Evolutionary conservation across 176 grass and related monocot genomes (phyloP), one percentile per base, ranked within the genome.

Genomic region (Oryza longistaminata): DNA sequence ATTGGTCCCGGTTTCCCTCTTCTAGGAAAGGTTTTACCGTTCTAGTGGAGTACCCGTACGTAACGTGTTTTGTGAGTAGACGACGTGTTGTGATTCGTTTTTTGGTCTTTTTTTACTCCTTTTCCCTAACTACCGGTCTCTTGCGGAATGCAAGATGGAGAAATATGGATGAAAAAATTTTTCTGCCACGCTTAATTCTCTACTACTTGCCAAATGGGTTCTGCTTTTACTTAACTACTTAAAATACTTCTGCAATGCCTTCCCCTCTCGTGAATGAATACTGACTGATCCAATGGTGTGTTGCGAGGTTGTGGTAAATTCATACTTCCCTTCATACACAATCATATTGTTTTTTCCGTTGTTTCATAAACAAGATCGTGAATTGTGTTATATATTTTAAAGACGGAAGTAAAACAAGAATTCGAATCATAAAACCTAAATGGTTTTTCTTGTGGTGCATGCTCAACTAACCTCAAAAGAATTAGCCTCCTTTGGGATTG

Each of bases 101-200:
- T 73, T 71, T 78, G 66, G 53, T 27, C 13, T 62, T 79, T 83
- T 83, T 78, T 83, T 74, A 17, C 46, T 26, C n/a, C 16, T 52
- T 90, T 81, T 24, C 76, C 66, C 85, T 84, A 91, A 87, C 75
- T 90, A 87, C 76, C 64, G 52, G 64, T 84, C 64, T 91, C 89
- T 91, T 80, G 89, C 70, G 85, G 89, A 66, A 37, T 21, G 89
- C 85, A 43, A 91, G 89, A 76, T 35, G 81, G 76, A 81, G 65
- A 84, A 91, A 91, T 91, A 91, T 84, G 61, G 61, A 66, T 84
- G 70, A 34, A 84, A 70, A 55, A 25, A n/a, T n/a, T 76, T 84
- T 87, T 87, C 75, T 76, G 71, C 52, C 52, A 55, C 62, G 34
- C n/a, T 62, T 64, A 16, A 16, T 76, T 31, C 34, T 72, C 21